These are phyloP conservation scores for Teratosphaeria epicoccoides DNA, from an alignment of 2,329 filamentous ascomycete species.

Conservation along the genomic window DNA sequence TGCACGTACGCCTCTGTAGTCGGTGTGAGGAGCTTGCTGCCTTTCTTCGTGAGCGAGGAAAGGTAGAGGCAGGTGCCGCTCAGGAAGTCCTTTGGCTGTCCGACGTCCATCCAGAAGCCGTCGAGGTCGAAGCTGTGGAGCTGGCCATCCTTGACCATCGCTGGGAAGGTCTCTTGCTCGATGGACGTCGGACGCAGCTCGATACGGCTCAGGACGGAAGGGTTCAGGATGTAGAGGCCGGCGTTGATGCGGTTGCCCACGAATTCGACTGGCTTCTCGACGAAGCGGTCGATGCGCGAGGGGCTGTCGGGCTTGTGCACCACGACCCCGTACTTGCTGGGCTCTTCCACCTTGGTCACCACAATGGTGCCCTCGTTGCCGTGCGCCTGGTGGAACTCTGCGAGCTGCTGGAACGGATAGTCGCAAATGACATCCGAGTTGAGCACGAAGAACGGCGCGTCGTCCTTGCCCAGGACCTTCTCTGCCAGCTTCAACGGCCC, in stretches of 20 bases:
- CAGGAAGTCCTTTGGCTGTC: slow-evolving; percentile 96
- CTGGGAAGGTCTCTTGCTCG: slow-evolving; percentile 97
- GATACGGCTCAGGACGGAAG: slow-evolving; percentile 78
- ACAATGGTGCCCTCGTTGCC: slow-evolving; percentile 95
- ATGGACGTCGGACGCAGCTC: slow-evolving; percentile 95
- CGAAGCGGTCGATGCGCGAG: slow-evolving; percentile 92
- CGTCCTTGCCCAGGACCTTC: slow-evolving; percentile 82
- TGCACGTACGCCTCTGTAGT: slow-evolving; percentile 65
- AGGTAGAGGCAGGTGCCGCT: slow-evolving; percentile 94
- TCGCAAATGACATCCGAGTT: slow-evolving; percentile 99
- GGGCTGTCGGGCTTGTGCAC: slow-evolving; percentile 91
- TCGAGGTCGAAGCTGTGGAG: slow-evolving; percentile 94
- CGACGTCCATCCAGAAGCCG: slow-evolving; percentile 99
- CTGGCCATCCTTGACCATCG: slow-evolving; percentile 78
- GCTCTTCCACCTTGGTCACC: slow-evolving; percentile 97
- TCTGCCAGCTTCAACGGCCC: slow-evolving; percentile 93
- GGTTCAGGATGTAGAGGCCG: slow-evolving; percentile 96
- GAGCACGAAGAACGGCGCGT: slow-evolving; percentile 91
- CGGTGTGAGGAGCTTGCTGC: slow-evolving; percentile 70
- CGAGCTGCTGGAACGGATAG: slow-evolving; percentile 84
- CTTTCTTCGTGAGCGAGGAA: slow-evolving; percentile 80
- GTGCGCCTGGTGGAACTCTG: slow-evolving; percentile 83
- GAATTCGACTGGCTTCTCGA: slow-evolving; percentile 98
- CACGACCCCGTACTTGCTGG: slow-evolving; percentile 96
- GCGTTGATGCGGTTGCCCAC: slow-evolving; percentile 98